Conservation (phyloP, 129 eudicot species). For the Lactuca sativa region DNA sequence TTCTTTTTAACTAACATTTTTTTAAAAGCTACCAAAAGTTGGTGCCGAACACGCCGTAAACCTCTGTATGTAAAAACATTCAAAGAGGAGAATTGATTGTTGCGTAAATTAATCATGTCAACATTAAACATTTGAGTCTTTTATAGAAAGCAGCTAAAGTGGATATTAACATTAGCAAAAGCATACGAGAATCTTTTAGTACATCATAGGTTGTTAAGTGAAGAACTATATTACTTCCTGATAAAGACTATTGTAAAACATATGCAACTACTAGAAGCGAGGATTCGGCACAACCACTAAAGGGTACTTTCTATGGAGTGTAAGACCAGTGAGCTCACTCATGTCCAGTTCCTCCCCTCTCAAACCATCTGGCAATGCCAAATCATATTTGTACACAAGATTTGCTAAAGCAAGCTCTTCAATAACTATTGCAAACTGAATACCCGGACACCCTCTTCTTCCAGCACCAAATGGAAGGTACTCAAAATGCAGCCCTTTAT, state of each 20-base stretch:
- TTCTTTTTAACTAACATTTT: too few relatives aligned
- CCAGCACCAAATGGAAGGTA: conserved; percentile 43
- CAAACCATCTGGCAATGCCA: conserved; percentile 38
- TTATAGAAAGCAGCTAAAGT: too few relatives aligned
- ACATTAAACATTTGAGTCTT: too few relatives aligned
- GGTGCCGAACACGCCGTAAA: too few relatives aligned
- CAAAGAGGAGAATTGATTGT: too few relatives aligned
- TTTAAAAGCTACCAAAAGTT: too few relatives aligned
- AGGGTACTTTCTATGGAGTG: conserved; percentile 40
- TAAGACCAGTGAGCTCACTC: conserved; percentile 37
- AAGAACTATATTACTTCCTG: too few relatives aligned
- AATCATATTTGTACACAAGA: conserved; percentile 40
- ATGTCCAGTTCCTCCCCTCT: conserved; percentile 41
- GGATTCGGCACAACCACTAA: conserved; percentile 11
- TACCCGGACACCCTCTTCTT: conserved; percentile 62
- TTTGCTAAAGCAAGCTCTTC: conserved; percentile 49
- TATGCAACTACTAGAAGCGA: conserved; percentile 17
- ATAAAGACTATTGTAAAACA: background rate
- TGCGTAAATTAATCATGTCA: too few relatives aligned
- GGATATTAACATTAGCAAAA: too few relatives aligned
- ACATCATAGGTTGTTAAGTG: too few relatives aligned
- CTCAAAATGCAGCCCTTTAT: conserved; percentile 40
- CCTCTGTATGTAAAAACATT: too few relatives aligned
- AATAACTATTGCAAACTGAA: conserved; percentile 35
- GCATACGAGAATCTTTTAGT: too few relatives aligned